Evolutionary conservation across 2,329 filamentous ascomycete genomes (phyloP).

Genomic region (Ophiostoma himal-ulmi): DNA sequence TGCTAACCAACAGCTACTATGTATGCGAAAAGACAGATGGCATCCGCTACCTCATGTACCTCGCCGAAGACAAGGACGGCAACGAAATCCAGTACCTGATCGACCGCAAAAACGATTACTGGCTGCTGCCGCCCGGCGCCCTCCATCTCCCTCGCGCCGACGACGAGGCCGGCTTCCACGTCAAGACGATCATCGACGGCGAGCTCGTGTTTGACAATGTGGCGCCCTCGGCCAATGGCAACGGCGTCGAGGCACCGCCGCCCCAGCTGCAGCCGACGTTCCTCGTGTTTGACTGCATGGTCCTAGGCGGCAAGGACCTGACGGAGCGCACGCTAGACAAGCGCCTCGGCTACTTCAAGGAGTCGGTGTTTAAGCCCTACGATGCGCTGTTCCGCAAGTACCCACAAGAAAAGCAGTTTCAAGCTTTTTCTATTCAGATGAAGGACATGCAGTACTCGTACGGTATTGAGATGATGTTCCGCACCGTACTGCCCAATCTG

Average conservation of each 20-base stretch:
- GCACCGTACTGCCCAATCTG: slow-evolving; percentile 72
- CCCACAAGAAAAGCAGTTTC: slow-evolving; percentile 62
- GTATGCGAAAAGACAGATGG: slow-evolving; percentile 98
- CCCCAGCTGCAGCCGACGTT: slow-evolving; percentile 62
- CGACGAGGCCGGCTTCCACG: slow-evolving; percentile 60
- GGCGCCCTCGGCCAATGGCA: slow-evolving; percentile 37
- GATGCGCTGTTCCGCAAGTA: slow-evolving; percentile 56
- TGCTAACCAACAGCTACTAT: slow-evolving; percentile 61
- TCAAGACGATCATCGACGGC: slow-evolving; percentile 78
- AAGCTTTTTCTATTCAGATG: slow-evolving; percentile 76
- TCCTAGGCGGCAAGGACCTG: slow-evolving; percentile 68
- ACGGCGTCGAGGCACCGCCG: not conserved
- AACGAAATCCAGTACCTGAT: slow-evolving; percentile 81
- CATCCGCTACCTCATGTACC: slow-evolving; percentile 89
- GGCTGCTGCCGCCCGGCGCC: slow-evolving; percentile 62
- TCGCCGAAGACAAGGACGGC: slow-evolving; percentile 58
- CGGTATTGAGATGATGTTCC: slow-evolving; percentile 87
- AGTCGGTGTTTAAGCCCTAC: slow-evolving; percentile 69
- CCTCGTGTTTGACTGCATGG: slow-evolving; percentile 88
- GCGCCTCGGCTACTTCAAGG: slow-evolving; percentile 77
- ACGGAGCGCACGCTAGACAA: slow-evolving; percentile 81
- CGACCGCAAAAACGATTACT: slow-evolving; percentile 97
- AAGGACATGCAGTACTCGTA: slow-evolving; percentile 89
- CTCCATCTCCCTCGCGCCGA: slow-evolving; percentile 75
- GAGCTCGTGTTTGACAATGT: slow-evolving; percentile 85